Evolutionary conservation across 208 protist genomes (phyloP).

Genomic region (Leishmania mexicana): DNA sequence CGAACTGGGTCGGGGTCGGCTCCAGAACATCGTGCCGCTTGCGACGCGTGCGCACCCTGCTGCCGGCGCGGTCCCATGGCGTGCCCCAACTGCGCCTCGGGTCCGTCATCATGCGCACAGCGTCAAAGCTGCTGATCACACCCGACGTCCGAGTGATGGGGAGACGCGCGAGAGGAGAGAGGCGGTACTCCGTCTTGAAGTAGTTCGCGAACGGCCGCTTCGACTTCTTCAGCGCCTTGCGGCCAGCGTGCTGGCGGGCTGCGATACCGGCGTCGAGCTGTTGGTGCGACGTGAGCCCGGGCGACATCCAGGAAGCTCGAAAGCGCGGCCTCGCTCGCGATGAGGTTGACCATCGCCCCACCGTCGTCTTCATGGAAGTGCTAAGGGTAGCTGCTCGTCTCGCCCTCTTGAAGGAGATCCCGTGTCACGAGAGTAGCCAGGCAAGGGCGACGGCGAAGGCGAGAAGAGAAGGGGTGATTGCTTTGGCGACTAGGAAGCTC

Average conservation of each 20-base stretch:
- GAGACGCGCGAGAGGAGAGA: constrained; percentile 38
- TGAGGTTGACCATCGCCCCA: constrained; percentile 17
- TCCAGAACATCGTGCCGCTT: constrained; percentile 81
- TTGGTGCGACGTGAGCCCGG: constrained; percentile 69
- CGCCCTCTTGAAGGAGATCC: neutral
- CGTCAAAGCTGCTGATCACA: constrained; percentile 45
- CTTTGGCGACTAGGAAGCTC: neutral
- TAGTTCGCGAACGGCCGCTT: constrained; percentile 78
- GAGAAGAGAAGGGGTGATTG: neutral
- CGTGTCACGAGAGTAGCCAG: neutral
- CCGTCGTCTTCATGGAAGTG: constrained; percentile 26
- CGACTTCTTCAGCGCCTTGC: constrained; percentile 75
- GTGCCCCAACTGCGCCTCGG: constrained; percentile 48
- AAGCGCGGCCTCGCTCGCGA: constrained; percentile 28
- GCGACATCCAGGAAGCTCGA: constrained; percentile 56
- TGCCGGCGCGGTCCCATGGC: constrained; percentile 59
- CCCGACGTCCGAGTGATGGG: constrained; percentile 31
- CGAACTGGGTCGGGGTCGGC: constrained; percentile 47
- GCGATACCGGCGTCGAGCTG: constrained; percentile 81
- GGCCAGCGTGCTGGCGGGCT: constrained; percentile 64
- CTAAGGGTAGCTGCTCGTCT: neutral
- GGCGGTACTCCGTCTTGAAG: constrained; percentile 70
- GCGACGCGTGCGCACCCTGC: constrained; percentile 31
- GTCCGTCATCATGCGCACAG: constrained; percentile 68
- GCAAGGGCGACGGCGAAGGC: neutral